Conservation (phyloP, 352 stramenopile genomes). For the Discostella stelligera region DNA sequence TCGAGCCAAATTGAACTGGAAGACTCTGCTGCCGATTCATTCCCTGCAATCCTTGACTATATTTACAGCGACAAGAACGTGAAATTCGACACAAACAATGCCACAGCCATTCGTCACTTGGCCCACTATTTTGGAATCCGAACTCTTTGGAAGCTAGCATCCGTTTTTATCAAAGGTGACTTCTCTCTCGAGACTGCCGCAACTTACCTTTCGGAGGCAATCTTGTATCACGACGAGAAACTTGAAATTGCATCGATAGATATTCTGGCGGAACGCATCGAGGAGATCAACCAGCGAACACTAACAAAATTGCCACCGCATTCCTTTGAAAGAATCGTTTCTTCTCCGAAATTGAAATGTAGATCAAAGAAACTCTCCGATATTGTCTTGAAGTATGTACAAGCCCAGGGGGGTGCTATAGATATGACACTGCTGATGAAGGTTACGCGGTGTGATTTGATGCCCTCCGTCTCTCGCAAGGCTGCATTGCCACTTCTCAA, state of each 20-base stretch:
- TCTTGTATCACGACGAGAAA: slow-evolving; percentile 54
- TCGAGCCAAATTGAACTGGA: slow-evolving; percentile 43
- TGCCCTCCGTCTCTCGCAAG: slow-evolving; percentile 55
- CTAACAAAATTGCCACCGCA: slow-evolving; percentile 44
- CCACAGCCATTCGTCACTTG: slow-evolving; percentile 46
- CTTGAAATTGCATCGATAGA: slow-evolving; percentile 47
- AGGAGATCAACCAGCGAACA: slow-evolving; percentile 44
- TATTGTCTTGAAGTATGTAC: slow-evolving; percentile 55
- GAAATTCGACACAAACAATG: slow-evolving; percentile 47
- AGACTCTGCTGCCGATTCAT: slow-evolving; percentile 47
- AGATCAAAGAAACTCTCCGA: slow-evolving; percentile 51
- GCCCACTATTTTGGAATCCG: slow-evolving; percentile 58
- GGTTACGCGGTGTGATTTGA: slow-evolving; percentile 43
- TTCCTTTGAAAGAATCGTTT: slow-evolving; percentile 53
- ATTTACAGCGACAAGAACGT: slow-evolving; percentile 54
- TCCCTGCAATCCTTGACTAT: slow-evolving; percentile 47
- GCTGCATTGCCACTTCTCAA: slow-evolving; percentile 51
- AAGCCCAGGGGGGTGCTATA: slow-evolving; percentile 36
- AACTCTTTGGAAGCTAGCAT: slow-evolving; percentile 49
- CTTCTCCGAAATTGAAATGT: slow-evolving; percentile 49
- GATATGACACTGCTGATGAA: slow-evolving; percentile 52
- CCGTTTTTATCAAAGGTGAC: slow-evolving; percentile 45
- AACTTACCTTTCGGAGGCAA: slow-evolving; percentile 40
- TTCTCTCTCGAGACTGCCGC: slow-evolving; percentile 34
- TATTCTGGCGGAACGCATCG: slow-evolving; percentile 48